Percentiles rank a stretch among this genome's conserved stretches.
These are phyloP conservation scores for Mortierella sp. DNA, from an alignment of 371 early-diverging fungal species.

Conservation along the genomic window DNA sequence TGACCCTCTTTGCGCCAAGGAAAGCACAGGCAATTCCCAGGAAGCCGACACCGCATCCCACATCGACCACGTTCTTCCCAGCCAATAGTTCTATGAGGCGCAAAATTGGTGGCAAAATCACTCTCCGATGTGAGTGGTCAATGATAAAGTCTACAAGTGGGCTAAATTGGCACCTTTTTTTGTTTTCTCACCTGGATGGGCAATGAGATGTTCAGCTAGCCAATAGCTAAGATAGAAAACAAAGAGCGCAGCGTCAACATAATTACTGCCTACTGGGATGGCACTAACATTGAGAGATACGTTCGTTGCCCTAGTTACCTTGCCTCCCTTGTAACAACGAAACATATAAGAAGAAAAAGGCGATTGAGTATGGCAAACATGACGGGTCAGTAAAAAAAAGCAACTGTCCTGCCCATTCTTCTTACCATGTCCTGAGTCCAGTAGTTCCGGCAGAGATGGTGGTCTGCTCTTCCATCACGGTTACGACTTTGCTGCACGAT, in stretches of 20 bases:
- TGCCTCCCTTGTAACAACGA: slow-evolving; percentile 31
- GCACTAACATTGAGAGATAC: not conserved
- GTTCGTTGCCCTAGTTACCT: slow-evolving; percentile 20
- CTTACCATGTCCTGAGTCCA: slow-evolving; percentile 52
- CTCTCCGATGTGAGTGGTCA: not conserved
- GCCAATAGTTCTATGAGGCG: slow-evolving; percentile 28
- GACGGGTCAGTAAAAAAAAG: not conserved
- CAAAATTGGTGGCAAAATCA: not conserved
- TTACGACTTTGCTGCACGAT: slow-evolving; percentile 39
- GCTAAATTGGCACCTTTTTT: not conserved
- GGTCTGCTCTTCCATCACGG: slow-evolving; percentile 56
- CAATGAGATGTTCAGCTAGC: slow-evolving; percentile 50
- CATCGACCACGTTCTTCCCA: slow-evolving; percentile 50
- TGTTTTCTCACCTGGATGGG: slow-evolving; percentile 40
- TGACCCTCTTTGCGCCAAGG: slow-evolving; percentile 46
- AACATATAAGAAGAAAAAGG: not conserved
- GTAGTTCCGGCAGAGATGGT: slow-evolving; percentile 55
- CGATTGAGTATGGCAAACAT: not conserved
- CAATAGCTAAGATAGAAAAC: slow-evolving; percentile 26
- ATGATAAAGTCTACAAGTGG: not conserved
- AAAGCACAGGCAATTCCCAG: slow-evolving; percentile 47
- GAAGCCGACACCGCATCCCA: slow-evolving; percentile 57
- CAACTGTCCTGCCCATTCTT: not conserved
- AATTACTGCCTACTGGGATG: not conserved
- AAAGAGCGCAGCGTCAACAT: not conserved